Percentiles rank a stretch among this genome's conserved stretches.
phyloP scores from a whole-genome alignment of 75 land plant species.

The Larix kaempferi region DNA sequence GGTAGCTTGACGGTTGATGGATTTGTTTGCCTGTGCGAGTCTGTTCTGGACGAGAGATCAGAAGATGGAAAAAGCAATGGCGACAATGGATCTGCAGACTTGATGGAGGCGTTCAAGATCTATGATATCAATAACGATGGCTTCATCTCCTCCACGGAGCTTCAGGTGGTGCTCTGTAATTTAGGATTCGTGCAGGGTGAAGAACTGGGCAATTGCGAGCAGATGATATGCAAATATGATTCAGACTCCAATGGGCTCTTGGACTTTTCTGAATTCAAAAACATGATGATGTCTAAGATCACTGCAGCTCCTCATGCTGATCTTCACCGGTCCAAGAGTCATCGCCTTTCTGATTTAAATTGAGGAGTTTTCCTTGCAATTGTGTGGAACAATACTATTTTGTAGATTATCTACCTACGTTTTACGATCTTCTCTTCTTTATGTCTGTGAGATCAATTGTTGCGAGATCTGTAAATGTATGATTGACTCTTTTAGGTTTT shows the following conservation, averaged over 20 bases:
- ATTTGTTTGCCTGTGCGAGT: too few species aligned
- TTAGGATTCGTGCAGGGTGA: constrained; percentile 37
- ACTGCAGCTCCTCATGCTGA: neutral
- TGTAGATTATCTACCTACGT: too few species aligned
- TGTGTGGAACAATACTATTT: too few species aligned
- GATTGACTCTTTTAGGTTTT: too few species aligned
- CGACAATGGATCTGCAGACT: neutral
- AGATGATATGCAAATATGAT: constrained; percentile 42
- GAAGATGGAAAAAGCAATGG: too few species aligned
- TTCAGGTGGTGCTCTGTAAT: constrained; percentile 29
- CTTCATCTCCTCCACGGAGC: constrained; percentile 46
- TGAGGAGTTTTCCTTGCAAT: too few species aligned
- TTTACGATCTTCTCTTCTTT: too few species aligned
- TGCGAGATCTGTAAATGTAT: too few species aligned
- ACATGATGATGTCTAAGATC: constrained; percentile 61
- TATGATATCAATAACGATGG: constrained; percentile 59
- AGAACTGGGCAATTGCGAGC: constrained; percentile 26
- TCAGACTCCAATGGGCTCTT: constrained; percentile 36
- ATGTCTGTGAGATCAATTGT: too few species aligned
- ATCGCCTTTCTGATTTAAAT: too few species aligned
- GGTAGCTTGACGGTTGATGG: too few species aligned
- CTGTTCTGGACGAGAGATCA: too few species aligned
- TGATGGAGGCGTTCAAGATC: constrained; percentile 43
- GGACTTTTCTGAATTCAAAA: constrained; percentile 58
- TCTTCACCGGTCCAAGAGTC: neutral